A percentile compares a stretch with the other conserved stretches of the same genome.
Conservation (phyloP, 192 early-diverging fungal genomes). For the Backusella sp. region DNA sequence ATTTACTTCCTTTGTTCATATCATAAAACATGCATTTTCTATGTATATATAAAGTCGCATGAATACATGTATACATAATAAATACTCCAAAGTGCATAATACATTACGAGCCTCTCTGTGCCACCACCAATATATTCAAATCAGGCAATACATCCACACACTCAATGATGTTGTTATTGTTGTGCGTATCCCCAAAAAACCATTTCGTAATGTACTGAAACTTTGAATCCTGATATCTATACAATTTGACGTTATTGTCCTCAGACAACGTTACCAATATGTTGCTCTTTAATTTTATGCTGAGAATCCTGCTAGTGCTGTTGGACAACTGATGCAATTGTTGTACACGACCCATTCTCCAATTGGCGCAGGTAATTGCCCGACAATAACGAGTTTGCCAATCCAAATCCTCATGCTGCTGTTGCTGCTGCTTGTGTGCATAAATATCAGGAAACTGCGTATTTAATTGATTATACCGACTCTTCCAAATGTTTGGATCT, state of each 20-base stretch:
- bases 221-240: conserved; percentile 15
- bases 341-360: conserved; percentile 32
- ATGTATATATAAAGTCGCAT: conserved; percentile 2
- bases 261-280: conserved; percentile 27
- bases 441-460: conserved; percentile 20
- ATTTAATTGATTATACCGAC: conserved; percentile 9
- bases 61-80: not conserved
- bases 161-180: conserved; percentile 16
- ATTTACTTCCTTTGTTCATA: conserved; percentile 21
- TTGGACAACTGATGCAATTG: conserved; percentile 4
- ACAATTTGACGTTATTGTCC: conserved; percentile 30
- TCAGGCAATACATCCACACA: conserved; percentile 36
- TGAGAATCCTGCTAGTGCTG: conserved; percentile 18
- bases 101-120: conserved; percentile 37
- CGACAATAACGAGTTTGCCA: conserved; percentile 33
- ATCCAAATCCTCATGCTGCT: not conserved
- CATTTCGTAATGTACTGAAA: conserved; percentile 21
- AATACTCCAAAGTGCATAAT: not conserved
- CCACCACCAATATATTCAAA: conserved; percentile 33
- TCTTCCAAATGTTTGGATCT: conserved; percentile 29
- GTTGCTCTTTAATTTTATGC: conserved; percentile 22
- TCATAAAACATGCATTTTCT: conserved; percentile 40
- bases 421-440: conserved; percentile 2
- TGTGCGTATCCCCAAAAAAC: conserved; percentile 22
- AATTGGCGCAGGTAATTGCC: conserved; percentile 14